Evolutionary conservation across 441 rosid genomes (phyloP).

Genomic region (Pelargonium fulgidum): DNA sequence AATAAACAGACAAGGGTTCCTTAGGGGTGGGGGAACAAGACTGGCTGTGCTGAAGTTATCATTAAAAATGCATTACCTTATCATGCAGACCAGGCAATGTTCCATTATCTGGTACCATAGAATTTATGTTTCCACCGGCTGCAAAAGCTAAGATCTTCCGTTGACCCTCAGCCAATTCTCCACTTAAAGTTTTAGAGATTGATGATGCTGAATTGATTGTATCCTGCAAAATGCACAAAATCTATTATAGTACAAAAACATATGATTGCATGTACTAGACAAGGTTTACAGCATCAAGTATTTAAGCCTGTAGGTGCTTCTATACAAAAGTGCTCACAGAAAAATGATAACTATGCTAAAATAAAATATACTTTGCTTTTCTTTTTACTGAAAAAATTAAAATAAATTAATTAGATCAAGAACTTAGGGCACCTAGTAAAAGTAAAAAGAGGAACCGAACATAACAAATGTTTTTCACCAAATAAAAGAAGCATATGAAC

Average conservation of each 20-base stretch:
- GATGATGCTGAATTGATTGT: conserved; percentile 60
- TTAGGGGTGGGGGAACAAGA: not conserved
- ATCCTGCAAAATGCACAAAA: conserved; percentile 38
- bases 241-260: not conserved
- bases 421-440: not conserved
- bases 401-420: not conserved
- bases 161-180: conserved; percentile 63
- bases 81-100: conserved; percentile 53
- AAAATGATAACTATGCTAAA: too few species aligned
- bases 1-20: not conserved
- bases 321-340: too few species aligned
- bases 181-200: conserved; percentile 49
- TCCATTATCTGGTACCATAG: conserved; percentile 48
- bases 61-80: conserved; percentile 30
- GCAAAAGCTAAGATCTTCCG: conserved; percentile 58
- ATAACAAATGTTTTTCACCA: not conserved
- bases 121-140: conserved; percentile 47
- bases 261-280: not conserved
- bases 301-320: not conserved
- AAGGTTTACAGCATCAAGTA: not conserved
- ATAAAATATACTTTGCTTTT: too few species aligned
- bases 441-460: not conserved
- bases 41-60: not conserved
- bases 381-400: not conserved
- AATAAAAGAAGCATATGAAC: conserved; percentile 1